Percentiles rank a stretch among this genome's conserved stretches.
These are phyloP conservation scores for Bipolaris cookei DNA, from an alignment of 2,329 filamentous ascomycete genomes.

Conservation along the genomic window DNA sequence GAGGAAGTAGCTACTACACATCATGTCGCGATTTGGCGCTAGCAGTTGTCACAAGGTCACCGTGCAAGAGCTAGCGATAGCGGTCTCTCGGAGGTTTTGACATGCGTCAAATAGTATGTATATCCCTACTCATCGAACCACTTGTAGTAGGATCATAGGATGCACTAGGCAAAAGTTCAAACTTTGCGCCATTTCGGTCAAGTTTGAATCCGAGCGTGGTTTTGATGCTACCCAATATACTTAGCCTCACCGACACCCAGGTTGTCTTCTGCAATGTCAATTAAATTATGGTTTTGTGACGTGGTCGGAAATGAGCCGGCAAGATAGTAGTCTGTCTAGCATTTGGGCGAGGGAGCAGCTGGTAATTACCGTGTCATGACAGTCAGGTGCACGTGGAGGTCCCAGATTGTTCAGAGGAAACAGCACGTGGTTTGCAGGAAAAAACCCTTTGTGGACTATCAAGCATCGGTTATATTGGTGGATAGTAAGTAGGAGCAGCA, in stretches of 20 bases:
- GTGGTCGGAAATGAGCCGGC: not conserved
- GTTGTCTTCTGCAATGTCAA: not conserved
- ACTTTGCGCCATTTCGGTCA: slow-evolving; percentile 6
- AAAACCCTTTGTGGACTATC: not conserved
- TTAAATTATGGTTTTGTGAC: not conserved
- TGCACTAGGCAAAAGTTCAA: slow-evolving; percentile 15
- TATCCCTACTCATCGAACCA: slow-evolving; percentile 1
- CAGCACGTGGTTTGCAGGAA: not conserved
- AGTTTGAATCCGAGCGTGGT: slow-evolving; percentile 1
- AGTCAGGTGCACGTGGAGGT: not conserved
- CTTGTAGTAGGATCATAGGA: not conserved
- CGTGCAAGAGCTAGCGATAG: slow-evolving; percentile 1
- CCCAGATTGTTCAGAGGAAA: not conserved
- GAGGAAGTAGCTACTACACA: not conserved
- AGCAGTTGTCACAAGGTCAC: slow-evolving; percentile 9
- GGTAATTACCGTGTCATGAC: not conserved
- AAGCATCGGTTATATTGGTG: not conserved
- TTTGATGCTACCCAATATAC: not conserved
- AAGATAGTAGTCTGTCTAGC: not conserved
- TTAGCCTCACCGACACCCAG: not conserved
- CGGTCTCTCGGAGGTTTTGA: slow-evolving; percentile 7
- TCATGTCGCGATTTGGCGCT: slow-evolving; percentile 7
- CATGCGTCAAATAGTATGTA: not conserved
- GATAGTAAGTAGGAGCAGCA: not conserved
- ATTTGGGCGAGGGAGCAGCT: not conserved